Conservation (phyloP, 371 early-diverging fungal species). For the Chytridium lagenaria region DNA sequence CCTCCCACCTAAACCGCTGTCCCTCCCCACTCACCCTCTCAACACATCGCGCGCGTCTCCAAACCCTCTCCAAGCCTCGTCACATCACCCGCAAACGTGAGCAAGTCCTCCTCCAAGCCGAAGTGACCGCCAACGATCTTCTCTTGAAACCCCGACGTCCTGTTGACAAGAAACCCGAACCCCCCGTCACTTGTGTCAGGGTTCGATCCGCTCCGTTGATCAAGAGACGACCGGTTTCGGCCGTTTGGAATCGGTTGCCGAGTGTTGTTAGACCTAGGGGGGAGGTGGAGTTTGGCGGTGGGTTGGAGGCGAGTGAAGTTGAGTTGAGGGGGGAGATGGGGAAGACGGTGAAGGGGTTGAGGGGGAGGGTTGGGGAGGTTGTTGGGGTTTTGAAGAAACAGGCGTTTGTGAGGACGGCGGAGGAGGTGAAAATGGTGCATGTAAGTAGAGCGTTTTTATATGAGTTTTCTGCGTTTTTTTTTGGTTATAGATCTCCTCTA, state of each 20-base stretch:
- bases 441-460: background rate
- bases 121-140: background rate
- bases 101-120: background rate
- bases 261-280: background rate
- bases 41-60: background rate
- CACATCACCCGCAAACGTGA: background rate
- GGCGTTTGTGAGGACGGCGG: constrained; percentile 11
- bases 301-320: background rate
- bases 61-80: constrained; percentile 11
- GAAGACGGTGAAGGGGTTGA: background rate
- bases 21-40: background rate
- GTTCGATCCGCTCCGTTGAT: no score
- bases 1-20: background rate
- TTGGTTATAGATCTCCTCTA: background rate
- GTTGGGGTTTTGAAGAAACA: constrained; percentile 6
- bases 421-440: background rate
- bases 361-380: background rate
- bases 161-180: no score
- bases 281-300: background rate
- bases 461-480: background rate
- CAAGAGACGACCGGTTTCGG: no score
- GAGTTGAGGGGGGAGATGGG: background rate
- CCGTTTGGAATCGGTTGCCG: background rate
- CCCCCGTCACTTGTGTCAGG: no score
- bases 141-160: background rate